Conservation (phyloP, 768 basidiomycete genomes). For the Trametes gibbosa region DNA sequence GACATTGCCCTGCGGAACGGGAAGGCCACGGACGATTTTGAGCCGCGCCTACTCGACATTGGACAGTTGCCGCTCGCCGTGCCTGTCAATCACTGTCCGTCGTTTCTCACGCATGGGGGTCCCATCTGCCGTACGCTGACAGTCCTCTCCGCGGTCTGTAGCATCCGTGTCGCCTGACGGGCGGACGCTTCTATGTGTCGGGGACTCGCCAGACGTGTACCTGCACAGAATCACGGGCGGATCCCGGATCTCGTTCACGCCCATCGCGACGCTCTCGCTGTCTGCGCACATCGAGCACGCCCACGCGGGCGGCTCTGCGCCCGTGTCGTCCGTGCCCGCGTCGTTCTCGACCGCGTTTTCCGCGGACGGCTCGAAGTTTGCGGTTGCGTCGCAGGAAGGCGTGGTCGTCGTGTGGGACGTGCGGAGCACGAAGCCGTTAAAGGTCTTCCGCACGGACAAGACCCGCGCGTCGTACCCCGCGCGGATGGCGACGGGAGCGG, state of each 20-base stretch:
- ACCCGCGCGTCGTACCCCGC: constrained; percentile 25
- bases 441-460: constrained; percentile 59
- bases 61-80: constrained; percentile 60
- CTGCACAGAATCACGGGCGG: constrained; percentile 77
- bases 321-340: constrained; percentile 45
- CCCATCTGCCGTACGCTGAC: constrained; percentile 16
- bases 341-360: constrained; percentile 83
- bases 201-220: constrained; percentile 85
- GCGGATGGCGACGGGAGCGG: constrained; percentile 37
- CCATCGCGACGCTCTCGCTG: constrained; percentile 65
- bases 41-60: constrained; percentile 31
- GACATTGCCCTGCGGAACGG: constrained; percentile 57
- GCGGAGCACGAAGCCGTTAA: constrained; percentile 66
- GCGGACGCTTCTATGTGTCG: constrained; percentile 81
- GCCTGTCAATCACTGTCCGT: constrained; percentile 80
- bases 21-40: constrained; percentile 23
- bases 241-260: constrained; percentile 55
- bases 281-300: constrained; percentile 44
- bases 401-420: constrained; percentile 83
- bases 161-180: constrained; percentile 91
- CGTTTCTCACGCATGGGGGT: neutral
- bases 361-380: constrained; percentile 72
- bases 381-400: constrained; percentile 81
- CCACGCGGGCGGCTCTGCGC: constrained; percentile 5
- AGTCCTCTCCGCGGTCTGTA: constrained; percentile 29